Conservation (phyloP, 805 yeast genomes). For the Saturnispora kantuleensis region DNA sequence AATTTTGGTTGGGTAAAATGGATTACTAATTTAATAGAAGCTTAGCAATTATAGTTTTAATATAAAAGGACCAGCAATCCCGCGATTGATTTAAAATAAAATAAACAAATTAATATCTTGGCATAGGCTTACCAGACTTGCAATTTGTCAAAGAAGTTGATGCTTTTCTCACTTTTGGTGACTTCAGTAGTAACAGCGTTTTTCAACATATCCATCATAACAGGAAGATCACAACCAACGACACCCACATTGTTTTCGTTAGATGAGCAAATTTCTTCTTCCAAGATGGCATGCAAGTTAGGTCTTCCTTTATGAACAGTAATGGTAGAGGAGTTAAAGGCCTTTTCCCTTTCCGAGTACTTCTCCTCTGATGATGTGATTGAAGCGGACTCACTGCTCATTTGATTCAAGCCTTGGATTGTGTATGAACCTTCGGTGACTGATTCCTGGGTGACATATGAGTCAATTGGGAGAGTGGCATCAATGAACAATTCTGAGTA, state of each 20-base stretch:
- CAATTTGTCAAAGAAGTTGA: slow-evolving; percentile 8
- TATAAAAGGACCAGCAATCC: neutral
- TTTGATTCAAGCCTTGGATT: neutral
- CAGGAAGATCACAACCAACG: slow-evolving; percentile 38
- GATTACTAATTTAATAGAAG: neutral
- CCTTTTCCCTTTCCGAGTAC: slow-evolving; percentile 8
- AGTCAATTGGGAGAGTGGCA: slow-evolving; percentile 20
- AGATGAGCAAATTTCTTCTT: slow-evolving; percentile 28
- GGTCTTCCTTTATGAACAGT: slow-evolving; percentile 29
- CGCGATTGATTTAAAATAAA: too few species aligned
- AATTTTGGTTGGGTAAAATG: neutral
- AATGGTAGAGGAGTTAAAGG: neutral
- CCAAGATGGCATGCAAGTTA: slow-evolving; percentile 24
- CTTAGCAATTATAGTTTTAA: neutral
- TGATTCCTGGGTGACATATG: slow-evolving; percentile 31
- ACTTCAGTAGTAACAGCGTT: neutral
- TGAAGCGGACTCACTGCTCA: neutral
- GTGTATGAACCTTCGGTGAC: slow-evolving; percentile 2
- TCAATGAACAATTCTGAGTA: slow-evolving; percentile 26
- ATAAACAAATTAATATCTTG: too few species aligned
- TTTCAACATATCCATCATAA: slow-evolving; percentile 19
- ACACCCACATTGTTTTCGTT: slow-evolving; percentile 27
- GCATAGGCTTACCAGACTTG: slow-evolving; percentile 5
- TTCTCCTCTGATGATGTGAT: slow-evolving; percentile 6
- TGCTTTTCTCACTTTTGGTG: slow-evolving; percentile 4